These are phyloP conservation scores for Amborella trichopoda DNA, from an alignment of 164 flowering plant species.

Conservation along the genomic window DNA sequence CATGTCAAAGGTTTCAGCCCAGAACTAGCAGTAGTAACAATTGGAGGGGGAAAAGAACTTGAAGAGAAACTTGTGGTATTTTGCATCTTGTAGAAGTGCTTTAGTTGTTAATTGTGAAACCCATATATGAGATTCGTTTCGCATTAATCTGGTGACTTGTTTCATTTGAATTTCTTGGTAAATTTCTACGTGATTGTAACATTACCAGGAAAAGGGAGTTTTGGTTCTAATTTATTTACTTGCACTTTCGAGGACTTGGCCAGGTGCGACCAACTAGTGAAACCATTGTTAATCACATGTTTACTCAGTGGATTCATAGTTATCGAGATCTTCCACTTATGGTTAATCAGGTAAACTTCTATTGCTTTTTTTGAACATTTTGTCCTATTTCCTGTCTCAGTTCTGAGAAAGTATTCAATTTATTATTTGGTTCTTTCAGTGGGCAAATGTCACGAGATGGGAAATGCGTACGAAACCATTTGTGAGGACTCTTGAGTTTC, in stretches of 20 bases:
- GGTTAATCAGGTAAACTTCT: constrained; percentile 68
- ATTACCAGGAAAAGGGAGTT: too few species aligned
- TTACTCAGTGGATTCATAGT: constrained; percentile 98
- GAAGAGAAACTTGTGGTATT: constrained; percentile 98
- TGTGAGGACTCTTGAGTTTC: constrained; percentile 91
- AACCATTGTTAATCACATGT: constrained; percentile 99
- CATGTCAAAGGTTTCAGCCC: constrained; percentile 99
- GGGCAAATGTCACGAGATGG: constrained; percentile 99
- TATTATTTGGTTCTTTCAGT: constrained; percentile 31
- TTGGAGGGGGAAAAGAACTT: constrained; percentile 97
- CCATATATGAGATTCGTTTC: too few species aligned
- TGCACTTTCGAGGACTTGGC: constrained; percentile 67
- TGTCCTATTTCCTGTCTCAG: not conserved
- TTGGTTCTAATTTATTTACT: constrained; percentile 40
- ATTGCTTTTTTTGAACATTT: not conserved
- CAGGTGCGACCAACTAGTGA: constrained; percentile 99
- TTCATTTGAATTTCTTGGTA: too few species aligned
- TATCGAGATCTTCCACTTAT: constrained; percentile 96
- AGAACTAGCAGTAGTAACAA: constrained; percentile 88
- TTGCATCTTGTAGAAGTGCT: not conserved
- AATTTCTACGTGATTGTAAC: too few species aligned
- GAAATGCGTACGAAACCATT: constrained; percentile 99
- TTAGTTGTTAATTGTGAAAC: not conserved
- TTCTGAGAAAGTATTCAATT: not conserved
- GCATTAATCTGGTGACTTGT: too few species aligned